Base-by-base conservation (phyloP, 2,329 filamentous ascomycete genomes). In the Venturia aucupariae region DNA sequence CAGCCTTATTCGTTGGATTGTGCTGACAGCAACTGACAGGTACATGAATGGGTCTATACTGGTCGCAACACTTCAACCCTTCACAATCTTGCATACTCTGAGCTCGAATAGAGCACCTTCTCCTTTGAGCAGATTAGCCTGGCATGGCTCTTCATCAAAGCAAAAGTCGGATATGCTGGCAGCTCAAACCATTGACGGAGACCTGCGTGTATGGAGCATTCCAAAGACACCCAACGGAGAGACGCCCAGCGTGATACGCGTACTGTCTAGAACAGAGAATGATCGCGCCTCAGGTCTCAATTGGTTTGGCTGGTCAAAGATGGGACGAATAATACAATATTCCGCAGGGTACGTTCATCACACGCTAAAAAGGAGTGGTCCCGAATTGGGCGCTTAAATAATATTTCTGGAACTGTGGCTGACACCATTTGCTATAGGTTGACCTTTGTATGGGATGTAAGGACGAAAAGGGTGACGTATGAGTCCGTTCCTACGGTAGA, bases 221-320 rank as follows among this genome's bases (percentile, higher is more conserved):
- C 86, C 93, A 24, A 99, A 97, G 76, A 84, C 83, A 66, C 80
- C 88, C 74, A 82, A 86, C 73, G 76, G 83, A 70, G 85, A 96
- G 69, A 82, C 88, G 22, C 92, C 92, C 42, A 93, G 92, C 71
- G 89, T 97, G 8, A 95, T 97, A 66, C 84, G 94, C 67, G 87
- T 95, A 35, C 79, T 99, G 60, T 93, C 90, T 74, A 84, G 90
- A 70, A 86, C 86, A 8, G 92, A 96, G 67, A 86, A 86, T 10
- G 60, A 64, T 68, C 86, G 84, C 68, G 79, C 85, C 41, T 78
- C 85, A 2, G 91, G 91, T 1, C 88, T 90, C 44, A 96, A 96
- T 73, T 99, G 94, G 94, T 92, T 97, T 81, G 89, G 87, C 24
- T 99, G 94, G 94, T 97, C 94, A 0, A 97, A 97, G 78, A 97